These are phyloP conservation scores for Aspergillus melleus DNA, from an alignment of 2,329 filamentous ascomycete species.

Conservation along the genomic window DNA sequence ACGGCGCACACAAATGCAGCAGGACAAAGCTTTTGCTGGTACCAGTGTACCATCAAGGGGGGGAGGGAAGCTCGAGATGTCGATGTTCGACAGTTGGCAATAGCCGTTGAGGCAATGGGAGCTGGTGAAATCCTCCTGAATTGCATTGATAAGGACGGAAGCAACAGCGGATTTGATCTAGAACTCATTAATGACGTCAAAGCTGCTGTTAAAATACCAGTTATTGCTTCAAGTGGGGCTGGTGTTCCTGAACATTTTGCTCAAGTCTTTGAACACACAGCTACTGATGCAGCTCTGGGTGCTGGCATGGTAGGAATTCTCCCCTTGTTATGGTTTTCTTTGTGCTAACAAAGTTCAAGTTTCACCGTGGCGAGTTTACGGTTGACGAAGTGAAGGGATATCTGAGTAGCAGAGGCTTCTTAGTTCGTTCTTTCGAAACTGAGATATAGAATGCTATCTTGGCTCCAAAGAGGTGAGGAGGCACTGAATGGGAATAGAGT, in stretches of 20 bases:
- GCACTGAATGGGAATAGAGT: not conserved
- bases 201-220: slow-evolving; percentile 80
- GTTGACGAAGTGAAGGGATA: slow-evolving; percentile 91
- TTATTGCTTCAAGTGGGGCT: slow-evolving; percentile 92
- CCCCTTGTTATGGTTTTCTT: not conserved
- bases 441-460: slow-evolving; percentile 5
- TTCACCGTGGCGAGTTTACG: slow-evolving; percentile 92
- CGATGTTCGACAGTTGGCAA: slow-evolving; percentile 83
- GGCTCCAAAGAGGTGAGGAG: not conserved
- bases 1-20: slow-evolving; percentile 70
- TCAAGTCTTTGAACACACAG: slow-evolving; percentile 83
- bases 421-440: slow-evolving; percentile 76
- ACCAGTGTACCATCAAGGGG: slow-evolving; percentile 95
- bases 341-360: slow-evolving; percentile 48
- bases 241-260: slow-evolving; percentile 84
- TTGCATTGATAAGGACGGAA: slow-evolving; percentile 96
- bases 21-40: slow-evolving; percentile 87
- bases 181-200: slow-evolving; percentile 91
- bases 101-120: slow-evolving; percentile 93
- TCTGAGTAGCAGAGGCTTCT: slow-evolving; percentile 67
- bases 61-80: slow-evolving; percentile 92
- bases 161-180: slow-evolving; percentile 89
- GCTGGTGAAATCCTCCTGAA: slow-evolving; percentile 92
- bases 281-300: slow-evolving; percentile 87
- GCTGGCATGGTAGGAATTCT: slow-evolving; percentile 74